Evolutionary conservation across 1,139 yeast species (phyloP), one percentile per base, ranked within the genome.

Genomic region (Saccharomyces hybrid): DNA sequence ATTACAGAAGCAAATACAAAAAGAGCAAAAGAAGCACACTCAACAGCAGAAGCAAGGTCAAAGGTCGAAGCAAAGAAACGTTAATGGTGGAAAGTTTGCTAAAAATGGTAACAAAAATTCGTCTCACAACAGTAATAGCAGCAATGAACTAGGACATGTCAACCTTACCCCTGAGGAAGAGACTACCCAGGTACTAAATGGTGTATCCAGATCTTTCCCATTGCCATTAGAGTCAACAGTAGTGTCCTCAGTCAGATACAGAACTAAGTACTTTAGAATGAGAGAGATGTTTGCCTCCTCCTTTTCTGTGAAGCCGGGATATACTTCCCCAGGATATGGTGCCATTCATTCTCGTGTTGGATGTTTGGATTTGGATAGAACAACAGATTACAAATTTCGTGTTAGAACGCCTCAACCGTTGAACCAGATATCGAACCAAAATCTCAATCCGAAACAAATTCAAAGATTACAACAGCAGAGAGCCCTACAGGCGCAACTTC

Each of bases 101-200:
- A 41, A 38, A 52, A 50, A 50, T 25, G 49, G 51, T 7, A 55
- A 54, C 9, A 28, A 31, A 9, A 46, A 32, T 14, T 48, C 38
- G 25, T 46, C 49, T 14, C 50, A 49, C 41, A 52, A 49, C 27
- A 56, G 54, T 31, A 52, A 50, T 31, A 55, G 52, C 14, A 29
- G 42, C 28, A 51, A 48, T 11, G 46, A 42, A 14, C 44, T 29
- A n/a, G 48, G 27, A 16, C 46, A 52, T 25, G 48, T 56, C 46
- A 53, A 48, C 11, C 48, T 65, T 9, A 59, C 69, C 63, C 96
- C 96, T 4, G 97, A 93, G 64, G 96, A 90, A 67, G 99, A 95
- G 66, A 89, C 96, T 1, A 91, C 88, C 55, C 88, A 87, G 64
- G 98, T 95, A 2, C 75, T 95, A 67, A 93, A 88, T 58, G 98